phyloP scores from a whole-genome alignment of 257 asterid genomes.

The Nicotiana otophora region DNA sequence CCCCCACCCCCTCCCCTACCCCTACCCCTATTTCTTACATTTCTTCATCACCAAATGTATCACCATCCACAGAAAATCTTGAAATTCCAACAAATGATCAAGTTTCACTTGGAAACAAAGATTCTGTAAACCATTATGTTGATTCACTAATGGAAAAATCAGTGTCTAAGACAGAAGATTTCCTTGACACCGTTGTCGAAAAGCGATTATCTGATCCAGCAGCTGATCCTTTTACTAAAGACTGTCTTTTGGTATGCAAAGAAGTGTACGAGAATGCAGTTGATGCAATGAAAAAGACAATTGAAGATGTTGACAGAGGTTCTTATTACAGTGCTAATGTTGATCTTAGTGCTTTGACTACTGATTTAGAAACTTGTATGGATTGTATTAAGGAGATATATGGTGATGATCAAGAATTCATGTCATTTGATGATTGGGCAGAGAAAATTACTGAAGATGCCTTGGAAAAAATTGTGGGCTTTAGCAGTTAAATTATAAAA shows the following conservation, averaged over 20 bases:
- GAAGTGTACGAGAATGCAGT: background rate
- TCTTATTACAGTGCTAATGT: background rate
- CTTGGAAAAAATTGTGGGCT: background rate
- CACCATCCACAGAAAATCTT: background rate
- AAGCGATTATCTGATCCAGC: background rate
- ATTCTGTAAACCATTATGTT: background rate
- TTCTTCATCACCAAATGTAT: background rate
- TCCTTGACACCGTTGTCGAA: background rate
- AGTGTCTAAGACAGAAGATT: background rate
- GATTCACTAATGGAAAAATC: background rate
- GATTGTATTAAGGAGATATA: constrained; percentile 2
- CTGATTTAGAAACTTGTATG: background rate
- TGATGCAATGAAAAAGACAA: background rate
- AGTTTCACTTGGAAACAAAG: background rate
- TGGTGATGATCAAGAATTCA: constrained; percentile 3
- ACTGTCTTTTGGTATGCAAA: background rate
- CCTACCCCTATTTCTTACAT: background rate
- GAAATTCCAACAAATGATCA: background rate
- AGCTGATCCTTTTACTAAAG: background rate
- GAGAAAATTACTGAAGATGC: background rate
- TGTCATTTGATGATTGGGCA: background rate
- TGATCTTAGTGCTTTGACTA: background rate
- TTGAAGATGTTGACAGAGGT: background rate
- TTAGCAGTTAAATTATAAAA: background rate
- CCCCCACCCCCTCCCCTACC: background rate